Evolutionary conservation across 768 basidiomycete species (phyloP).

Genomic region (Tylopilus cervinicoccineus): DNA sequence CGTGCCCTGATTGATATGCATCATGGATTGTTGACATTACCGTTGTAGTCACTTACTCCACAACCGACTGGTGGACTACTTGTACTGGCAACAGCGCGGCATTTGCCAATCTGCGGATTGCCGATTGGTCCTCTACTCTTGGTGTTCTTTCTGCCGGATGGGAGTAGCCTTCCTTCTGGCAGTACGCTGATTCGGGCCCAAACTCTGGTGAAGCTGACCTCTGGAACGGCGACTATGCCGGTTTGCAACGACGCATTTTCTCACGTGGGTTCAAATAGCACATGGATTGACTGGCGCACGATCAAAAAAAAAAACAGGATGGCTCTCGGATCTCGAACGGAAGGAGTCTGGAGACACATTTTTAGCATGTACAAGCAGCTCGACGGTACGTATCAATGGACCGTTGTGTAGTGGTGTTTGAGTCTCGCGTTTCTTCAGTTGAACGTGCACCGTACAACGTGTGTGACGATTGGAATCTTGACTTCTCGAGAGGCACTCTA

Average conservation of each 20-base stretch:
- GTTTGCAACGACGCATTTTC: conserved; percentile 34
- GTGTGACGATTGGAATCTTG: no score
- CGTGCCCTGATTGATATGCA: neutral
- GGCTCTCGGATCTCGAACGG: conserved; percentile 11
- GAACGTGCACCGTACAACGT: no score
- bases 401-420: no score
- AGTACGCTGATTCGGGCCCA: conserved; percentile 7
- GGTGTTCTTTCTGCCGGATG: no score
- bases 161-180: no score
- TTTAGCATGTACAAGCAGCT: no score
- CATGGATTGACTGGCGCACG: neutral
- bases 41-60: conserved; percentile 47
- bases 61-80: conserved; percentile 63
- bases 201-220: conserved; percentile 55
- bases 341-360: no score
- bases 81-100: conserved; percentile 58
- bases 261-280: neutral
- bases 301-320: conserved; percentile 11
- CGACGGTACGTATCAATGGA: no score
- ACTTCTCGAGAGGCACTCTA: no score
- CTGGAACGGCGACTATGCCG: conserved; percentile 50
- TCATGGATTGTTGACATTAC: neutral
- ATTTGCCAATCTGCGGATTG: conserved; percentile 32
- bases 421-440: no score
- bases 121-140: no score